A percentile compares a stretch with the other conserved stretches of the same genome.
Evolutionary conservation across 345 rosid genomes (phyloP).

Genomic region (Arabidopsis arenosa): DNA sequence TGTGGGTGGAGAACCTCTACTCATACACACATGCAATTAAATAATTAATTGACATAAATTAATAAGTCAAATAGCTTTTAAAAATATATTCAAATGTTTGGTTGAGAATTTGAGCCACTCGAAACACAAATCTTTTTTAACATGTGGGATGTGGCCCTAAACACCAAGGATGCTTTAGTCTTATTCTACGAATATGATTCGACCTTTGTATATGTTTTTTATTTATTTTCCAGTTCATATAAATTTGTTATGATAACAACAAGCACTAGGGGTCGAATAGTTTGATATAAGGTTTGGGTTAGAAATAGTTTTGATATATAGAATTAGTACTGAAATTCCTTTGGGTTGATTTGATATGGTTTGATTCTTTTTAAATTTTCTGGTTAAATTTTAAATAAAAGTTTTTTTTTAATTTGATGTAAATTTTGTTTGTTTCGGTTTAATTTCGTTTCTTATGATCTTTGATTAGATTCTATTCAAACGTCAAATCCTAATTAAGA

Average conservation of each 20-base stretch:
- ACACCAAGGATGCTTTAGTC: constrained; percentile 26
- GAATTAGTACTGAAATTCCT: background rate
- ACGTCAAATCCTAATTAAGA: background rate
- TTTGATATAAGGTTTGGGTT: constrained; percentile 11
- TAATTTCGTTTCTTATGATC: too few species aligned
- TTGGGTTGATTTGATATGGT: background rate
- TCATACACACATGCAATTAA: background rate
- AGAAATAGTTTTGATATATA: background rate
- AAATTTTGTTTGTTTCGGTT: background rate
- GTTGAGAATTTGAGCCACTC: constrained; percentile 35
- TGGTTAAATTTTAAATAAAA: background rate
- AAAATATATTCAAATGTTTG: constrained; percentile 16
- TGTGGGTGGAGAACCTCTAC: constrained; percentile 22
- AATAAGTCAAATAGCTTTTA: constrained; percentile 21
- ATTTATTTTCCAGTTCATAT: background rate
- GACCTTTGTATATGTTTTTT: constrained; percentile 1
- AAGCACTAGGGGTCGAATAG: background rate
- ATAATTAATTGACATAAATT: constrained; percentile 19
- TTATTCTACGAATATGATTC: constrained; percentile 39
- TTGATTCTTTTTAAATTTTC: background rate
- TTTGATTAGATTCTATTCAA: constrained; percentile 5
- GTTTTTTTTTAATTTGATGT: background rate
- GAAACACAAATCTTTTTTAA: constrained; percentile 2
- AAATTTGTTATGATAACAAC: background rate
- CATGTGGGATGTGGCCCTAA: constrained; percentile 38